Evolutionary conservation across 805 yeast genomes (phyloP).

Genomic region (Myxozyma melibiosi): DNA sequence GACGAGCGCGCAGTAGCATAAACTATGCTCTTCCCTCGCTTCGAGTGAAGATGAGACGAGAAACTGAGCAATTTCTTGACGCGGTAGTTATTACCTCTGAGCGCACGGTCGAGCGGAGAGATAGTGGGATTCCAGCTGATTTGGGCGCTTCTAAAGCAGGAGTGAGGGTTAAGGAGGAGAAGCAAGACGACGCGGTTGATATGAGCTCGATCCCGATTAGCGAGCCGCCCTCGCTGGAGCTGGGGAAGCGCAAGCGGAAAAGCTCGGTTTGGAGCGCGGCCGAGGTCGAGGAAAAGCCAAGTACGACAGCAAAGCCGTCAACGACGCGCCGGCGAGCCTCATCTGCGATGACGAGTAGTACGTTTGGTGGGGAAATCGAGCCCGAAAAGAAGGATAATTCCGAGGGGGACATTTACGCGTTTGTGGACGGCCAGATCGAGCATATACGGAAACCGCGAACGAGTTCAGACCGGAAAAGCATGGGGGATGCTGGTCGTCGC

Average conservation of each 20-base stretch:
- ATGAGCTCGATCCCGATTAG: neutral
- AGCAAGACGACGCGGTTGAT: constrained; percentile 9
- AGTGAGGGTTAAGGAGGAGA: constrained; percentile 12
- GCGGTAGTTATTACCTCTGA: constrained; percentile 49
- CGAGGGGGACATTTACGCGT: neutral
- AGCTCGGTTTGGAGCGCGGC: neutral
- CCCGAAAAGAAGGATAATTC: neutral
- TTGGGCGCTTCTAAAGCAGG: too few relatives aligned
- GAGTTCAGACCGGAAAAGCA: neutral
- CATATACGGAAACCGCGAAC: neutral
- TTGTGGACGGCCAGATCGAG: neutral
- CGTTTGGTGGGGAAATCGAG: neutral
- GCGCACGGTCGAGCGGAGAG: neutral
- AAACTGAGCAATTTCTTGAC: constrained; percentile 59
- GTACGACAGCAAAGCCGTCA: neutral
- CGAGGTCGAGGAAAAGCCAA: neutral
- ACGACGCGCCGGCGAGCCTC: neutral
- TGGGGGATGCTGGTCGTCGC: neutral
- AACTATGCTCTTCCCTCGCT: constrained; percentile 70
- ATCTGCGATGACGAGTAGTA: neutral
- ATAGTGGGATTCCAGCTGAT: constrained; percentile 1
- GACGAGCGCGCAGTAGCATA: constrained; percentile 45
- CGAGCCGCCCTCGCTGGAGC: neutral
- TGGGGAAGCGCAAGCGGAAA: constrained; percentile 10
- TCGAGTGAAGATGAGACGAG: constrained; percentile 69